A percentile compares a stretch with the other conserved stretches of the same genome.
These are phyloP conservation scores for Diplodia intermedia DNA, from an alignment of 2,329 filamentous ascomycete species.

Conservation along the genomic window DNA sequence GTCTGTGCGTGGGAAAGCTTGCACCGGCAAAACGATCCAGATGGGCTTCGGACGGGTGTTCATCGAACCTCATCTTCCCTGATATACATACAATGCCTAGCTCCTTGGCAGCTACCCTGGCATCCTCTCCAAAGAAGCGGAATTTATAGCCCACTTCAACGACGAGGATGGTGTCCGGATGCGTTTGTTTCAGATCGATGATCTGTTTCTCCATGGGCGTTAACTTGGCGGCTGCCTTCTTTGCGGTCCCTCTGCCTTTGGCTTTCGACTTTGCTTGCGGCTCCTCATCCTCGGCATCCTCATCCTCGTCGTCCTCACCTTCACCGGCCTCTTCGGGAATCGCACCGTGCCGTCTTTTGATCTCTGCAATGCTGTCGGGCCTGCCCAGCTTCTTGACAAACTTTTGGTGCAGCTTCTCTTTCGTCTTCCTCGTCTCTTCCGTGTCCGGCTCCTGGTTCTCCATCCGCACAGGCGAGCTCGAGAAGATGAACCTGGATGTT, in stretches of 20 bases:
- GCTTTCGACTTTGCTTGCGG: constrained; percentile 53
- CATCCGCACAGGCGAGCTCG: constrained; percentile 52
- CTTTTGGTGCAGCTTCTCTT: constrained; percentile 76
- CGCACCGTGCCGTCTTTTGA: constrained; percentile 66
- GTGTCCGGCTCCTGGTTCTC: constrained; percentile 54
- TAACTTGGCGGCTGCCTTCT: constrained; percentile 80
- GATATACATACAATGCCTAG: constrained; percentile 96
- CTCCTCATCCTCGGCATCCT: constrained; percentile 60
- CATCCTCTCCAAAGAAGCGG: constrained; percentile 95
- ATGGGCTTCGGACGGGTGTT: constrained; percentile 92
- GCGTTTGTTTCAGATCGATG: constrained; percentile 89
- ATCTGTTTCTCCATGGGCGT: constrained; percentile 95
- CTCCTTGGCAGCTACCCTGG: constrained; percentile 84
- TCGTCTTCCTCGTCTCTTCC: constrained; percentile 63
- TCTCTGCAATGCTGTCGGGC: constrained; percentile 77
- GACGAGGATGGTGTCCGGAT: constrained; percentile 87
- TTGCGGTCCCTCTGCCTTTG: constrained; percentile 61
- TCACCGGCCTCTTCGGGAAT: constrained; percentile 61
- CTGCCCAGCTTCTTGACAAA: constrained; percentile 92
- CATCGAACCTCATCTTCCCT: constrained; percentile 92
- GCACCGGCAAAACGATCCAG: constrained; percentile 91
- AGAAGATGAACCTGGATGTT: constrained; percentile 67
- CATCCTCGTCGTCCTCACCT: constrained; percentile 61
- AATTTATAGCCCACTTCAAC: constrained; percentile 99
- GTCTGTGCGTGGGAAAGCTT: constrained; percentile 89